phyloP scores from a whole-genome alignment of 306 rosid species.

The Rubus parviflorus region DNA sequence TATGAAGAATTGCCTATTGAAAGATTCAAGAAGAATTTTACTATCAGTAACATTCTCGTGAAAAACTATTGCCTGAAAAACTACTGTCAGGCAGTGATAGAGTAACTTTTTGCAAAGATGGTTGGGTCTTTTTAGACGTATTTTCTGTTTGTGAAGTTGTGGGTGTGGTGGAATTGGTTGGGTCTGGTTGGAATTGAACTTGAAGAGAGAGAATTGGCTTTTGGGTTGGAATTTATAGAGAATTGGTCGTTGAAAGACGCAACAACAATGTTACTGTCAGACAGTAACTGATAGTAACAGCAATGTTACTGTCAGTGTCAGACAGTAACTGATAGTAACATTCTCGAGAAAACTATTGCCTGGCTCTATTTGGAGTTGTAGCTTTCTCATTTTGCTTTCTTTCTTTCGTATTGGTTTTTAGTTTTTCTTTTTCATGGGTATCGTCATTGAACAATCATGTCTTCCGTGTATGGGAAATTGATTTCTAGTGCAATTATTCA shows the following conservation, averaged over 20 bases:
- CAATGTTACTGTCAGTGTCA: neutral
- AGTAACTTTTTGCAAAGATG: neutral
- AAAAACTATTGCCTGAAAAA: neutral
- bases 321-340: neutral
- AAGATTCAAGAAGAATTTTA: neutral
- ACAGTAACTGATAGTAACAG: neutral
- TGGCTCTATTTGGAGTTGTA: neutral
- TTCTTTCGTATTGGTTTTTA: neutral
- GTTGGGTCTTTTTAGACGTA: neutral
- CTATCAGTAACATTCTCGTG: neutral
- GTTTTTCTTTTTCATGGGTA: neutral
- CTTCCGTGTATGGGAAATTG: neutral
- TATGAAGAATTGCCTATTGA: too few species aligned
- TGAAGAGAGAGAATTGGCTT: neutral
- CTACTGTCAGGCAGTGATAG: neutral
- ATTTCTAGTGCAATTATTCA: slow-evolving; percentile 4
- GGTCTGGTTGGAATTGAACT: neutral
- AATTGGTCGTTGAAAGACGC: neutral
- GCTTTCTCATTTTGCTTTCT: neutral
- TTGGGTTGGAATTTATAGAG: neutral
- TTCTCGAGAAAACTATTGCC: neutral
- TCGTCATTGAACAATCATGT: neutral
- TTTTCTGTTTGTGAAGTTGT: neutral
- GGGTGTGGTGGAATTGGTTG: neutral
- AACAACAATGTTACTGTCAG: neutral